Conservation (phyloP, 495 filamentous ascomycete species). For the Staphylotrichum longicolle region DNA sequence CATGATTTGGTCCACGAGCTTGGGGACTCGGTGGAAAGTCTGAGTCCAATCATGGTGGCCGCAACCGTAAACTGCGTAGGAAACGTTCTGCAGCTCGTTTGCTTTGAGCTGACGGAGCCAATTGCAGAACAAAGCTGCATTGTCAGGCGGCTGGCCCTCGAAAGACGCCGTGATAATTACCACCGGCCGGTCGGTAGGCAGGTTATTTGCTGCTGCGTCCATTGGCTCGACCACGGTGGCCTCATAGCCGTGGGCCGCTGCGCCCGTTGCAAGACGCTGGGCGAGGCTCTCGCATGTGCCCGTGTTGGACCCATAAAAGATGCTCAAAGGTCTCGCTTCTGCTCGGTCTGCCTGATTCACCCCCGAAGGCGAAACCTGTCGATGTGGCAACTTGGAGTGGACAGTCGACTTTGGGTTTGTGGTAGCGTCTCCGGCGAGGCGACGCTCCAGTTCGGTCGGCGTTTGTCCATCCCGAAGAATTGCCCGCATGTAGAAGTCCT, state of each 20-base stretch:
- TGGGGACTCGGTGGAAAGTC: constrained; percentile 73
- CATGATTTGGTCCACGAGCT: constrained; percentile 55
- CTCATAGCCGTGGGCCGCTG: constrained; percentile 55
- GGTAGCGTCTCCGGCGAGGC: constrained; percentile 39
- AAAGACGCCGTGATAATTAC: constrained; percentile 69
- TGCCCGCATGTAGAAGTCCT: constrained; percentile 68
- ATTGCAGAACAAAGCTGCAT: constrained; percentile 64
- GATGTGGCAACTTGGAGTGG: constrained; percentile 16
- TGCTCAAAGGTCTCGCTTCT: constrained; percentile 48
- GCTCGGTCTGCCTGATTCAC: constrained; percentile 1
- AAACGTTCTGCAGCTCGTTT: constrained; percentile 49
- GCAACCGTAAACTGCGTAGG: constrained; percentile 66
- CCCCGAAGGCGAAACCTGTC: neutral
- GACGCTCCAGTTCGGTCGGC: constrained; percentile 55
- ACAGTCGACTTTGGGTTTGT: neutral
- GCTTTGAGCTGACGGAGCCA: constrained; percentile 60
- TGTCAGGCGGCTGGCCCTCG: constrained; percentile 73
- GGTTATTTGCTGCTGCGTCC: constrained; percentile 59
- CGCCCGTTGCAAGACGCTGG: constrained; percentile 58
- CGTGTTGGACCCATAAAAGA: constrained; percentile 73
- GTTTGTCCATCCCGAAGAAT: constrained; percentile 57
- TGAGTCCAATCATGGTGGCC: constrained; percentile 62
- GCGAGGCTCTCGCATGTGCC: constrained; percentile 75
- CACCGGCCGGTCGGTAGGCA: constrained; percentile 62
- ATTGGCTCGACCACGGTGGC: constrained; percentile 55